A percentile compares a stretch with the other conserved stretches of the same genome.
phyloP scores from a whole-genome alignment of 257 asterid genomes.

The Nicotiana tabacum region DNA sequence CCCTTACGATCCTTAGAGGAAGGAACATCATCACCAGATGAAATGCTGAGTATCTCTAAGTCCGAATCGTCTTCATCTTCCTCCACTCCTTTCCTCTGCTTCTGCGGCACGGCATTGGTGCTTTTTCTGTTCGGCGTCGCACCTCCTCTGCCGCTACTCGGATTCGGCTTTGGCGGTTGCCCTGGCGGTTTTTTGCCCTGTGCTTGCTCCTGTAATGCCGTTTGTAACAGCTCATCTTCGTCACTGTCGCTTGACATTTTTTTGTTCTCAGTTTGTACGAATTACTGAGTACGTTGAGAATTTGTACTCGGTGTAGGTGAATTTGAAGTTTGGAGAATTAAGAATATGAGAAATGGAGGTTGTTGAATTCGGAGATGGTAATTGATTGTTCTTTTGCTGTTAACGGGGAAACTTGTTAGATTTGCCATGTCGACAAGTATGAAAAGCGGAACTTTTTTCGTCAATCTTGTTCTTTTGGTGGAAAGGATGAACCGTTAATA shows the following conservation, averaged over 20 bases:
- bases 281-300: neutral
- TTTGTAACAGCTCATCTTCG: constrained; percentile 93
- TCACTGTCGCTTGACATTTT: constrained; percentile 82
- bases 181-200: constrained; percentile 63
- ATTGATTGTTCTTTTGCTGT: neutral
- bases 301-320: neutral
- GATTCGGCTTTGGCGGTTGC: constrained; percentile 55
- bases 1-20: constrained; percentile 33
- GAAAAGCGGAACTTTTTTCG: neutral
- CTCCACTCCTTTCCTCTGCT: constrained; percentile 37
- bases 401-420: neutral
- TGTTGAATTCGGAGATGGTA: neutral
- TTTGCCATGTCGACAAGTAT: neutral
- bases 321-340: neutral
- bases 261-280: neutral
- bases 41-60: constrained; percentile 93
- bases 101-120: constrained; percentile 28
- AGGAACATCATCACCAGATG: constrained; percentile 87
- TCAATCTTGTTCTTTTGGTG: neutral
- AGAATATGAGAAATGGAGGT: neutral
- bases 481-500: neutral
- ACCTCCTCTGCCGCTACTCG: constrained; percentile 2
- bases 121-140: constrained; percentile 22
- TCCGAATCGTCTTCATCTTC: constrained; percentile 89
- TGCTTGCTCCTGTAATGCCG: constrained; percentile 86